phyloP scores from a whole-genome alignment of 1,284 basidiomycete genomes.

The Cryptococcus maquisensis region DNA sequence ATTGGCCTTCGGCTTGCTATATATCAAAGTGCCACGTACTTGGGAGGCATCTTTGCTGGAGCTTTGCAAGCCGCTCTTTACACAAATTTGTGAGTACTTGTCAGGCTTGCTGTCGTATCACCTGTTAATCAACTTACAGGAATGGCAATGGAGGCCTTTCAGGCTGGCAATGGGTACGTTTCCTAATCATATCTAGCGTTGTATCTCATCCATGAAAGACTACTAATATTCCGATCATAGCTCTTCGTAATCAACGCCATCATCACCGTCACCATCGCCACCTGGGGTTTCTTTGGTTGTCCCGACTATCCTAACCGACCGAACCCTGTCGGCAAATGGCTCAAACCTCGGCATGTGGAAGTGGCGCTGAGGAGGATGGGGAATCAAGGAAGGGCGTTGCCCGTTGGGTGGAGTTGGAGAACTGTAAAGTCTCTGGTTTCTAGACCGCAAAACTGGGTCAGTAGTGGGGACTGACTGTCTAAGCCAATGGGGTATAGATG shows the following conservation, averaged over 20 bases:
- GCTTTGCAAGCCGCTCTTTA: conserved; percentile 24
- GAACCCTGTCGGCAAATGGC: conserved; percentile 21
- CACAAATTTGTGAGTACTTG: conserved; percentile 12
- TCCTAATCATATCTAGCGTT: too few relatives aligned
- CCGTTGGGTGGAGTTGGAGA: conserved; percentile 9
- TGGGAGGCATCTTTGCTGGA: conserved; percentile 21
- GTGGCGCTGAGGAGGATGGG: conserved; percentile 14
- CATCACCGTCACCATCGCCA: conserved; percentile 11
- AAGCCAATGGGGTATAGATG: too few relatives aligned
- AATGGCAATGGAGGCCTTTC: conserved; percentile 1
- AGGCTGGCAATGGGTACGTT: conserved; percentile 19
- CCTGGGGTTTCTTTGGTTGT: conserved; percentile 19
- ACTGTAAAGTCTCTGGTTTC: conserved; percentile 10
- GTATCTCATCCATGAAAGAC: too few relatives aligned
- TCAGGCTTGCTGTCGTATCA: background rate
- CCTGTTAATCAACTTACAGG: background rate
- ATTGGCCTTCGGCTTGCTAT: conserved; percentile 21
- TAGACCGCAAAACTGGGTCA: conserved; percentile 13
- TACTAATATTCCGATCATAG: too few relatives aligned
- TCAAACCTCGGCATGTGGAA: conserved; percentile 15
- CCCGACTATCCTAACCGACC: conserved; percentile 17
- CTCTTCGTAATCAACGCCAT: conserved; percentile 14
- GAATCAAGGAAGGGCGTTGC: conserved; percentile 11
- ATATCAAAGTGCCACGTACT: conserved; percentile 17
- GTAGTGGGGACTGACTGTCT: too few relatives aligned